Evolutionary conservation across 2,329 filamentous ascomycete genomes (phyloP).

Genomic region (Teratosphaeria zuluensis): DNA sequence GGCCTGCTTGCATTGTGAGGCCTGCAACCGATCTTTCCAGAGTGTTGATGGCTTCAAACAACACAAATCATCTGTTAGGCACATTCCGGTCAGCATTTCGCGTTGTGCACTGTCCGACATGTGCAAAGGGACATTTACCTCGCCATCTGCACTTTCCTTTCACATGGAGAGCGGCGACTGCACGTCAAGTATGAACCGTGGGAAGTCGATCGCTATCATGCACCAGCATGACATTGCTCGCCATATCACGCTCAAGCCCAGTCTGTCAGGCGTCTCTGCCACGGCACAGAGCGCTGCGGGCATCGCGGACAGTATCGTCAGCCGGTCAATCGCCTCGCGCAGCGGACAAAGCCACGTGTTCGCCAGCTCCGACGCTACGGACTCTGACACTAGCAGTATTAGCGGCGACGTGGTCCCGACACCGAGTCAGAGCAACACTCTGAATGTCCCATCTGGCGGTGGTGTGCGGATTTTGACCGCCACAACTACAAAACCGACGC

Average conservation of each 20-base stretch:
- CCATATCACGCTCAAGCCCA: no score
- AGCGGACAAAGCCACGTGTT: no score
- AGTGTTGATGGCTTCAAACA: slow-evolving; percentile 1
- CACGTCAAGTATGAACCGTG: slow-evolving; percentile 8
- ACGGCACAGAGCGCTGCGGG: not conserved
- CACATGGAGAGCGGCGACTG: slow-evolving; percentile 11
- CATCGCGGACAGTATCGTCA: not conserved
- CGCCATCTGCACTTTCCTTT: slow-evolving; percentile 7
- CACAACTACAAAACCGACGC: not conserved
- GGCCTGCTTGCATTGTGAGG: slow-evolving; percentile 6
- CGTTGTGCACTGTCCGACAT: no score
- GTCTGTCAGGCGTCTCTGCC: no score
- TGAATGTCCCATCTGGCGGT: not conserved
- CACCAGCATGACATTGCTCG: slow-evolving; percentile 8
- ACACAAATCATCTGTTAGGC: slow-evolving; percentile 11
- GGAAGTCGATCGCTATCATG: slow-evolving; percentile 8
- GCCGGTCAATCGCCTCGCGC: not conserved
- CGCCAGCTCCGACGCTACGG: no score
- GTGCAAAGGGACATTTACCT: no score
- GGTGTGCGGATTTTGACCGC: not conserved
- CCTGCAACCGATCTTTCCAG: slow-evolving; percentile 6
- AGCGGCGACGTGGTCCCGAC: no score
- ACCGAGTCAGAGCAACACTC: not conserved
- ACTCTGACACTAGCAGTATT: not conserved
- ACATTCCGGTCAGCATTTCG: slow-evolving; percentile 9